Evolutionary conservation across 2,329 filamentous ascomycete genomes (phyloP).

Genomic region (Fusarium agapanthi): DNA sequence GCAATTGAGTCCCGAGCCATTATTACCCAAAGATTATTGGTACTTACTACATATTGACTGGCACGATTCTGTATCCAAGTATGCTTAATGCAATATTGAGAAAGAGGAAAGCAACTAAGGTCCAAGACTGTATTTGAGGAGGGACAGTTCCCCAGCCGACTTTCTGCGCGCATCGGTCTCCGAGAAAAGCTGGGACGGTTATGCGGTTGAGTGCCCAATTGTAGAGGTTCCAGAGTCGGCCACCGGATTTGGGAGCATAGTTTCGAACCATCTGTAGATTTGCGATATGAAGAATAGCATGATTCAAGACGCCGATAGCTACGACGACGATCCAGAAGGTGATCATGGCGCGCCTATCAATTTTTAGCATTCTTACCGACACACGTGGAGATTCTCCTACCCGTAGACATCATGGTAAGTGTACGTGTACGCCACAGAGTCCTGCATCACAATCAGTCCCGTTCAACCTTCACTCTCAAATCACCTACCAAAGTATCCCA

Average conservation of each 20-base stretch:
- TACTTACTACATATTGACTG: conserved; percentile 52
- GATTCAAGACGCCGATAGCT: conserved; percentile 48
- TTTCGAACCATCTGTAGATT: neutral
- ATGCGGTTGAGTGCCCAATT: conserved; percentile 48
- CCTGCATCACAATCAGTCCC: conserved; percentile 38
- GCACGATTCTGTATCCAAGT: conserved; percentile 50
- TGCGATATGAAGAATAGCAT: conserved; percentile 30
- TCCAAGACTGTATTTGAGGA: conserved; percentile 53
- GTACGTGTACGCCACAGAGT: conserved; percentile 48
- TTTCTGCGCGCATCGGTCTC: conserved; percentile 53
- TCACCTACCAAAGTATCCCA: conserved; percentile 50
- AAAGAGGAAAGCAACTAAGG: conserved; percentile 49
- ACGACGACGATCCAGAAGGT: conserved; percentile 54
- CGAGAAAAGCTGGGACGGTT: conserved; percentile 48
- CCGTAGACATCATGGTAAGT: conserved; percentile 49
- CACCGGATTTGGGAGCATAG: neutral
- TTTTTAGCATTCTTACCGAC: neutral
- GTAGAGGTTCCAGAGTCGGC: neutral
- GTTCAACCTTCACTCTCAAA: neutral
- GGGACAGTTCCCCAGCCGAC: conserved; percentile 57
- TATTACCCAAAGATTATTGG: rapidly evolving
- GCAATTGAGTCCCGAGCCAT: neutral
- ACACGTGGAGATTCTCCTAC: conserved; percentile 22
- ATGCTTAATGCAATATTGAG: conserved; percentile 51
- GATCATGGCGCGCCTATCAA: conserved; percentile 46